Base-by-base conservation (phyloP, 2,329 filamentous ascomycete species). In the Pseudopyrenochaeta lycopersici region DNA sequence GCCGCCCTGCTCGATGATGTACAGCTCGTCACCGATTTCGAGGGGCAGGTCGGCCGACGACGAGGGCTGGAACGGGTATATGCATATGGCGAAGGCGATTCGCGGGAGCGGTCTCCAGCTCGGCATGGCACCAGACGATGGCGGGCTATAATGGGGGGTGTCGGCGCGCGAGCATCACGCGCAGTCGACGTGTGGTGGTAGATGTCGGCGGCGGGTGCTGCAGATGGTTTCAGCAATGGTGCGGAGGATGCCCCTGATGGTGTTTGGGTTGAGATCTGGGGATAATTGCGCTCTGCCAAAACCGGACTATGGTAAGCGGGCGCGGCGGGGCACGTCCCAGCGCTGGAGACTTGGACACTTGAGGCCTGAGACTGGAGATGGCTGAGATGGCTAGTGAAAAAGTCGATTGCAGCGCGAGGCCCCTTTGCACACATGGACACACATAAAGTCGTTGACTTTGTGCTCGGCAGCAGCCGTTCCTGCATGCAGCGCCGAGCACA, bases 81-180 rank as follows among this genome's bases (percentile, higher is more conserved):
- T 93, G 82, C 94, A 95, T 77, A 99, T 91, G 68, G 94, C 96
- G 82, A 98, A 99, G 74, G 93, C 95, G 82, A 99, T 97, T 71
- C 92, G 91, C 78, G 93, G 91, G 77, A 99, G 86, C 72, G 95
- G 94, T 85, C 91, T 89, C 95, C 95, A 99, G 85, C 93, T 66
- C 64, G 74, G 67, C 74, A 77, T 77, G 67, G 69, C 72, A 58
- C 64, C 64, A 58, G 60, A 60, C 56, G 63, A 27, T 62, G 56
- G 52, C 51, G 68, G 55, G 66, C 67, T 73, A 71, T 71, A 58
- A 60, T 58, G 59, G 61, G 56, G 40, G 44, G 44, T 51, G 60
- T 58, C 53, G 68, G 66, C 58, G 66, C 47, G 59, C 50, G 61
- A 54, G 67, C 71, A 74, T 74, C 66, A 75, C 72, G 71, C 58